Conservation (phyloP, 192 early-diverging fungal genomes). For the Mortierella claussenii region DNA sequence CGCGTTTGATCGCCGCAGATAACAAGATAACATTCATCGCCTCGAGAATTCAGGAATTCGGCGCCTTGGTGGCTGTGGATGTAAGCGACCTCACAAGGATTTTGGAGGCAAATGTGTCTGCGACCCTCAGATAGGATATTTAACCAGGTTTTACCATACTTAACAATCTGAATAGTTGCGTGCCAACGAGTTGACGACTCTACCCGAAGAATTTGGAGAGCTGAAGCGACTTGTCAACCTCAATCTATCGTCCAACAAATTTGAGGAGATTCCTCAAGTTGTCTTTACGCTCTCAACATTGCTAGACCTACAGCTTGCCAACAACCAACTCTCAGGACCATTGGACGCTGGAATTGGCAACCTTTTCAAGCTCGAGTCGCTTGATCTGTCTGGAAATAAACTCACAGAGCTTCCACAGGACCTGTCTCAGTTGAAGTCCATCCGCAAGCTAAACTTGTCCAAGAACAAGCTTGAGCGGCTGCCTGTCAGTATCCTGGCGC, state of each 20-base stretch:
- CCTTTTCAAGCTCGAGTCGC: conserved; percentile 40
- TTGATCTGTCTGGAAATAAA: conserved; percentile 57
- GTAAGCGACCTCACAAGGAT: too few species aligned
- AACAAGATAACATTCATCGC: conserved; percentile 59
- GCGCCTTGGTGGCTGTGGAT: conserved; percentile 56
- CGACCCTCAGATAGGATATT: too few species aligned
- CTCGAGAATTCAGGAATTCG: conserved; percentile 63
- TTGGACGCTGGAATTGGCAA: conserved; percentile 45
- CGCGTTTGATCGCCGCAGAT: conserved; percentile 61
- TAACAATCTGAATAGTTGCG: conserved; percentile 58
- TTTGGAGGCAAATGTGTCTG: background rate
- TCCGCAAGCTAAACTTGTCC: conserved; percentile 53
- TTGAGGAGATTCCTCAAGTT: conserved; percentile 53
- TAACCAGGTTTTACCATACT: too few species aligned
- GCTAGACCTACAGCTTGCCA: conserved; percentile 48
- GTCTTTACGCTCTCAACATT: conserved; percentile 41
- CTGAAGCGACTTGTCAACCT: conserved; percentile 49
- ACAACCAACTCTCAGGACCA: conserved; percentile 49
- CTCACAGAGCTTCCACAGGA: conserved; percentile 53
- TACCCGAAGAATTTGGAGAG: conserved; percentile 54
- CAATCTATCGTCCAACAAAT: conserved; percentile 58
- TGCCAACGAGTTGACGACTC: conserved; percentile 53
- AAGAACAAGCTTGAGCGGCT: conserved; percentile 57
- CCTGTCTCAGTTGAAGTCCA: conserved; percentile 33
- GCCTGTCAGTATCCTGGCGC: conserved; percentile 37